phyloP scores from a whole-genome alignment of 768 basidiomycete genomes.

The Agaricus sinodeliciosus region DNA sequence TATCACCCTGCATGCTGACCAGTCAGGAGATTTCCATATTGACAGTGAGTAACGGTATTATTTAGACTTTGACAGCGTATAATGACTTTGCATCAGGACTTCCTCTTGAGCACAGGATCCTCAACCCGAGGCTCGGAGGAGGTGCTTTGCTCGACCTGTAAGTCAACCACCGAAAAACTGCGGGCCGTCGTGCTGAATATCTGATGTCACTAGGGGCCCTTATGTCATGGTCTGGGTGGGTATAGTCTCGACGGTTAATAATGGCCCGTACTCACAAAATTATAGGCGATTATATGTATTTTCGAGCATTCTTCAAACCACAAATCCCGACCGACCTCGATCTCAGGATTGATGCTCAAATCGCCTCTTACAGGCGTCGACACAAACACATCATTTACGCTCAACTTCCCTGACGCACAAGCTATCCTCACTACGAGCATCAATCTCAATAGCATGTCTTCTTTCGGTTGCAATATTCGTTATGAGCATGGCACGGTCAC shows the following conservation, averaged over 20 bases:
- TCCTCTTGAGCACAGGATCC: constrained; percentile 64
- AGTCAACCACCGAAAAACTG: constrained; percentile 18
- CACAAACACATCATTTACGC: constrained; percentile 64
- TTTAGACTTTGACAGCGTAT: not conserved
- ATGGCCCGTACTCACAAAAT: not conserved
- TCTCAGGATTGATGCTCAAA: constrained; percentile 71
- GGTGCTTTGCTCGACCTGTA: constrained; percentile 82
- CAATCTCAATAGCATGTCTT: constrained; percentile 32
- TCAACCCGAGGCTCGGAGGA: constrained; percentile 76
- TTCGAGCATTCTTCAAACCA: constrained; percentile 80
- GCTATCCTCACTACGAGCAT: constrained; percentile 70
- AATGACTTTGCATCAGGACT: constrained; percentile 46
- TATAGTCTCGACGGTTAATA: not conserved
- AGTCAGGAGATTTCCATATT: constrained; percentile 64
- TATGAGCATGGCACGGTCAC: constrained; percentile 68
- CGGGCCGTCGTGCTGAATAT: not conserved
- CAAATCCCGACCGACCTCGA: constrained; percentile 42
- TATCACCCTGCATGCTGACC: constrained; percentile 64
- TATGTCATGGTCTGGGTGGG: constrained; percentile 78
- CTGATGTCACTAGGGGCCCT: constrained; percentile 47
- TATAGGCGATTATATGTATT: constrained; percentile 65
- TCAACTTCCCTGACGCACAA: constrained; percentile 67
- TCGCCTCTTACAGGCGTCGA: constrained; percentile 77
- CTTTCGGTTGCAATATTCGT: constrained; percentile 59
- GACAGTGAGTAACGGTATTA: constrained; percentile 39